Conservation (phyloP, 371 early-diverging fungal species). For the Mortierella sp. region DNA sequence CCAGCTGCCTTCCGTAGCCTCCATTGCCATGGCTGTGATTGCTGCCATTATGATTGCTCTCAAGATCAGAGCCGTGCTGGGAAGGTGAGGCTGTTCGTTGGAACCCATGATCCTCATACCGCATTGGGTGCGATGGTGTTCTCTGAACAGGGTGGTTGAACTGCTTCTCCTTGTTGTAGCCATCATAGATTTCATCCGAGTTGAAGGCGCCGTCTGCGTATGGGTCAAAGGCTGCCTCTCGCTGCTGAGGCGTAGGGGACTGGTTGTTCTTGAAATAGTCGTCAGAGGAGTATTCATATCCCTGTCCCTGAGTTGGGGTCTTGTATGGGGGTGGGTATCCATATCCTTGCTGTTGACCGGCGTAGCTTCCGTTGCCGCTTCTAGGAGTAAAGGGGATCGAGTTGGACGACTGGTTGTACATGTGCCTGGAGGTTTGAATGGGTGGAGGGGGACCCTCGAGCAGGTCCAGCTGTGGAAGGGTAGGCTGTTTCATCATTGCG, state of each 20-base stretch:
- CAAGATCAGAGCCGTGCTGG: slow-evolving; percentile 44
- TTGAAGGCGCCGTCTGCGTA: slow-evolving; percentile 34
- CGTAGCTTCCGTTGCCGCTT: not conserved
- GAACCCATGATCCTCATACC: slow-evolving; percentile 19
- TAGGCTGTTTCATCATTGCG: slow-evolving; percentile 28
- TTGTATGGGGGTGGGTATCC: slow-evolving; percentile 1
- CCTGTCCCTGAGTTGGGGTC: slow-evolving; percentile 15
- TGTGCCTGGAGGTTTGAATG: slow-evolving; percentile 8
- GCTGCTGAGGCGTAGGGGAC: not conserved
- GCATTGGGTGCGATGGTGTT: slow-evolving; percentile 2
- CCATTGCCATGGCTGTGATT: slow-evolving; percentile 8
- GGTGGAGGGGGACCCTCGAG: slow-evolving; percentile 13
- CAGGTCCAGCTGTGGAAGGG: slow-evolving; percentile 43
- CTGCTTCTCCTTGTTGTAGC: slow-evolving; percentile 26
- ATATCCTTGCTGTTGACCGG: slow-evolving; percentile 13
- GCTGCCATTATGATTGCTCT: slow-evolving; percentile 25
- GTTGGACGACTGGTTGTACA: slow-evolving; percentile 6
- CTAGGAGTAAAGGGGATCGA: not conserved
- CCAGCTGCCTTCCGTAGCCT: slow-evolving; percentile 8
- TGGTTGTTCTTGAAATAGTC: slow-evolving; percentile 39
- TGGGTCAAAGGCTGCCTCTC: slow-evolving; percentile 17
- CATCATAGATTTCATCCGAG: slow-evolving; percentile 21
- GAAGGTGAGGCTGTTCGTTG: slow-evolving; percentile 32
- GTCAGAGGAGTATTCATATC: slow-evolving; percentile 21
- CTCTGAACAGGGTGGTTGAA: slow-evolving; percentile 5